A percentile compares a stretch with the other conserved stretches of the same genome.
Conservation (phyloP, 2,329 filamentous ascomycete genomes). For the Fusarium mexicanum region DNA sequence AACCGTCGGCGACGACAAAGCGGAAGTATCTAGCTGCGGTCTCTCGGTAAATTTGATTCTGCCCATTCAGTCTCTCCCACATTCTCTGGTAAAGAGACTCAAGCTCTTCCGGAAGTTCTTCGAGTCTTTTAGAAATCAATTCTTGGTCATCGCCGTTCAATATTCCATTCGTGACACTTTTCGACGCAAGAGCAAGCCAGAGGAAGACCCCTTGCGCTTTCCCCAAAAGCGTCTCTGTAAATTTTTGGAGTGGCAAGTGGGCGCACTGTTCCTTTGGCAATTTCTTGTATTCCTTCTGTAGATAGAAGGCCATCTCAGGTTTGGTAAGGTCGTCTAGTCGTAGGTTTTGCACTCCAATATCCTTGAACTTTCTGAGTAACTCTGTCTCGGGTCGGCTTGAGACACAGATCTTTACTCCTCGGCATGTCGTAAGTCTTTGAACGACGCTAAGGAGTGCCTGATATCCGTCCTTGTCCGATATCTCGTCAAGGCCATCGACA, state of each 20-base stretch:
- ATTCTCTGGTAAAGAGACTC: background rate
- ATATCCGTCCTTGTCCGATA: background rate
- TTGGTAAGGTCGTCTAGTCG: fast-evolving
- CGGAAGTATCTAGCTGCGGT: background rate
- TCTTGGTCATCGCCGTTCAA: fast-evolving
- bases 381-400: background rate
- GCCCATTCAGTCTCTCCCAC: background rate
- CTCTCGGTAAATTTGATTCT: background rate
- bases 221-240: fast-evolving
- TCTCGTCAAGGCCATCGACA: background rate
- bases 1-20: fast-evolving
- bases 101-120: background rate
- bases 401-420: background rate
- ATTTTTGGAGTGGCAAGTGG: fast-evolving
- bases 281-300: fast-evolving
- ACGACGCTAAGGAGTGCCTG: fast-evolving
- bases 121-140: fast-evolving
- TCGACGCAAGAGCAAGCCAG: background rate
- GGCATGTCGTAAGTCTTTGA: fast-evolving
- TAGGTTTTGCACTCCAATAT: fast-evolving
- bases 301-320: background rate
- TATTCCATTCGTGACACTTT: fast-evolving
- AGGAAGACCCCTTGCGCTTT: background rate
- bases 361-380: fast-evolving
- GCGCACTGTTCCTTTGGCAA: fast-evolving